Evolutionary conservation across 1,284 basidiomycete species (phyloP).

Genomic region (Cryptococcus sp.): DNA sequence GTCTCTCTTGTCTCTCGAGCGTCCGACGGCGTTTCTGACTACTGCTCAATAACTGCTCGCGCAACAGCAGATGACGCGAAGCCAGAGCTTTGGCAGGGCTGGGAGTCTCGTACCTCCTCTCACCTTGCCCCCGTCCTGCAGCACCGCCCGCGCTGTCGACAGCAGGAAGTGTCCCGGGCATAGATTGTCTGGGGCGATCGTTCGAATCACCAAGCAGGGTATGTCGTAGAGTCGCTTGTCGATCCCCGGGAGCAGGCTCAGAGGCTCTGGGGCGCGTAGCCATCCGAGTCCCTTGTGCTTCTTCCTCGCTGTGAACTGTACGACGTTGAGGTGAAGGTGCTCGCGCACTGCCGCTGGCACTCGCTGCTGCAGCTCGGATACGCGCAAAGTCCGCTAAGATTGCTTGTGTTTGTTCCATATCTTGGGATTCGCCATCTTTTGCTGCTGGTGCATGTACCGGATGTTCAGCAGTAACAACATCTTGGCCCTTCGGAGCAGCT

Average conservation of each 20-base stretch:
- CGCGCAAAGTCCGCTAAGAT: not conserved
- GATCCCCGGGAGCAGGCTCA: not conserved
- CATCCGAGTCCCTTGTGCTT: not conserved
- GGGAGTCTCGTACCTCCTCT: not conserved
- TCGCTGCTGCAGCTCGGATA: not conserved
- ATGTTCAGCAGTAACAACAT: conserved; percentile 3
- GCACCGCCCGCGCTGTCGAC: too few relatives aligned
- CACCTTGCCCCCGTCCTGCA: not conserved
- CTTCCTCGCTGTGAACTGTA: not conserved
- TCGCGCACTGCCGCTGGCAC: not conserved
- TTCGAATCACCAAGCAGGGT: conserved; percentile 10
- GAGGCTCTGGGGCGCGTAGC: not conserved
- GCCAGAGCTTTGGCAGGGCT: not conserved
- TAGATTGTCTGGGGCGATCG: not conserved
- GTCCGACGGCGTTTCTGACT: conserved; percentile 15
- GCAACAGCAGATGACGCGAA: conserved; percentile 10
- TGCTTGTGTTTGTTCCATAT: not conserved
- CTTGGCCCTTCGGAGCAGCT: conserved; percentile 2
- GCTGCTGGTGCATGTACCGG: not conserved
- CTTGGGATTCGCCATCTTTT: conserved; percentile 7
- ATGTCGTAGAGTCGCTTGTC: not conserved
- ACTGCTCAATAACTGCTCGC: conserved; percentile 14
- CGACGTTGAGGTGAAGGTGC: not conserved
- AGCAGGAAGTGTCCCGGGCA: not conserved
- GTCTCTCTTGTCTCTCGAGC: conserved; percentile 10